These are phyloP conservation scores for Colletotrichum salicis DNA, from an alignment of 2,329 filamentous ascomycete species.

Conservation along the genomic window DNA sequence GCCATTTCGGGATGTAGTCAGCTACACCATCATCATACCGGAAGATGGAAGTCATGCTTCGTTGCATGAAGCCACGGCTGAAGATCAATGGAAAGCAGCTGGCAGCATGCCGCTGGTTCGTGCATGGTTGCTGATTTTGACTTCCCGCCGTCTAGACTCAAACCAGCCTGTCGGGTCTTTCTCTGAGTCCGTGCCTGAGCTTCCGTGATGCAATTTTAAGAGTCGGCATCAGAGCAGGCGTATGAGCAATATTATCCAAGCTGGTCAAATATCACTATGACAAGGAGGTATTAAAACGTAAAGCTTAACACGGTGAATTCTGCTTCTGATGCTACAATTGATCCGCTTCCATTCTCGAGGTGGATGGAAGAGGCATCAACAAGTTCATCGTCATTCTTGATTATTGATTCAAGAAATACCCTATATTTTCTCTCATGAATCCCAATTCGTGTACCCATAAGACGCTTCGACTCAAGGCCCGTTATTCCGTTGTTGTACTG, in stretches of 20 bases:
- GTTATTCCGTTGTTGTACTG: no score
- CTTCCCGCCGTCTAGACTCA: background rate
- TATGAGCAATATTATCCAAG: no score
- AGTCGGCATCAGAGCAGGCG: no score
- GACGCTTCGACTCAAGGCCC: background rate
- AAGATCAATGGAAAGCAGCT: background rate
- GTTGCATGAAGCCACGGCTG: background rate
- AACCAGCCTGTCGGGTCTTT: background rate
- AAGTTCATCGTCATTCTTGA: no score
- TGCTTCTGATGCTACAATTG: no score
- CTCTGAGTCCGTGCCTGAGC: background rate
- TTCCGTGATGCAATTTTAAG: background rate
- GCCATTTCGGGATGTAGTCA: background rate
- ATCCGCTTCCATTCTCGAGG: no score
- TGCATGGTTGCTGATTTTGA: background rate
- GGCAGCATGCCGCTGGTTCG: background rate
- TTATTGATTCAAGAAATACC: background rate
- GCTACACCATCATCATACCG: background rate
- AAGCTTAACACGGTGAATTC: no score
- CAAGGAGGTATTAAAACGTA: no score
- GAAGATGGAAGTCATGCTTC: background rate
- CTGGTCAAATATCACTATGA: no score
- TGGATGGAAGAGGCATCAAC: background rate
- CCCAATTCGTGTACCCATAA: background rate
- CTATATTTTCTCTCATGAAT: conserved; percentile 13